These are phyloP conservation scores for Penicillium frequentans DNA, from an alignment of 2,329 filamentous ascomycete species.

Conservation along the genomic window DNA sequence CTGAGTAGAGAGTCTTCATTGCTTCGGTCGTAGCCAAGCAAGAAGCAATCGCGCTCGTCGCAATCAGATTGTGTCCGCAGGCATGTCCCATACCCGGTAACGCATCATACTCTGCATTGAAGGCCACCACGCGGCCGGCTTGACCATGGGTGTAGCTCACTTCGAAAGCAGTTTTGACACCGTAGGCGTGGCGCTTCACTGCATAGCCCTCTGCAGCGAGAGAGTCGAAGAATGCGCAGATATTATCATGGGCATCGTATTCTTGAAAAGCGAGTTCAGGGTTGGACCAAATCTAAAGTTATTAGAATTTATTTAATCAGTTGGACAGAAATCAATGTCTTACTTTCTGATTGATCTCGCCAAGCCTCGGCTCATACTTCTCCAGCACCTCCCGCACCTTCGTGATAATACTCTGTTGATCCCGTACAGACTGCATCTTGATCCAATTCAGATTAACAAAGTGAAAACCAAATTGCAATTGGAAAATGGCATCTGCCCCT, in stretches of 20 bases:
- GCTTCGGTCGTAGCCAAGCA: slow-evolving; percentile 25
- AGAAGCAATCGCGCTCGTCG: slow-evolving; percentile 24
- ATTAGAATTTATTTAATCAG: background rate
- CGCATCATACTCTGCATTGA: slow-evolving; percentile 36
- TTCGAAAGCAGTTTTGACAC: slow-evolving; percentile 11
- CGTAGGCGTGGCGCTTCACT: slow-evolving; percentile 13
- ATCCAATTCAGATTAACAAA: background rate
- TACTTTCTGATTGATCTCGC: slow-evolving; percentile 23
- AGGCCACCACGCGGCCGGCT: slow-evolving; percentile 27
- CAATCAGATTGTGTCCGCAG: slow-evolving; percentile 32
- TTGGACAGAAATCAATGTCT: no score
- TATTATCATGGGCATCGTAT: slow-evolving; percentile 15
- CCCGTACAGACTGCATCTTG: slow-evolving; percentile 2
- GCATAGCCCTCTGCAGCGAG: slow-evolving; percentile 8
- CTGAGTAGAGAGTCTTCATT: slow-evolving; percentile 10
- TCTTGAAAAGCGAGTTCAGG: slow-evolving; percentile 18
- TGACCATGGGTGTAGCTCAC: slow-evolving; percentile 25
- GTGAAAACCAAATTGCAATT: background rate
- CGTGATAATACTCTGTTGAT: slow-evolving; percentile 6
- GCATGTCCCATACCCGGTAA: slow-evolving; percentile 31
- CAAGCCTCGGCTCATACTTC: slow-evolving; percentile 19
- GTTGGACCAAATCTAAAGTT: slow-evolving; percentile 15
- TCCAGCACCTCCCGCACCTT: slow-evolving; percentile 8
- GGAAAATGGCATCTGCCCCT: background rate
- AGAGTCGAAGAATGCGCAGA: slow-evolving; percentile 15